These are phyloP conservation scores for Henckelia pumila DNA, from an alignment of 257 asterid genomes.

Conservation along the genomic window DNA sequence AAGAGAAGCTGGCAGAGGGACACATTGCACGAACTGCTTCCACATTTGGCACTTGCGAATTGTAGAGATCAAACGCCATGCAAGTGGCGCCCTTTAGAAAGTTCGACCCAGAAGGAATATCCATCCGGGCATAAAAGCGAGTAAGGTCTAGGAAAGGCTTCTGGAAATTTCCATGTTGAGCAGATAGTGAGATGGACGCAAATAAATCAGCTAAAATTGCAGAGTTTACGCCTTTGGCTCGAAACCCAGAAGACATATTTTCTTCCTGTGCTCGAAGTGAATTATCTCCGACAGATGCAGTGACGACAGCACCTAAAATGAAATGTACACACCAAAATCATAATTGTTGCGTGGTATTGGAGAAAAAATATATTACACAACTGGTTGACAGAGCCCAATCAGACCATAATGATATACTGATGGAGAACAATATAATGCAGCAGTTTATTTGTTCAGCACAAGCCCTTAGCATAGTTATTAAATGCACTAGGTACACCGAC, in stretches of 20 bases:
- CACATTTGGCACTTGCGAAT: conserved; percentile 41
- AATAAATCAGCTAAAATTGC: conserved; percentile 58
- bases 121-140: conserved; percentile 50
- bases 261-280: conserved; percentile 36
- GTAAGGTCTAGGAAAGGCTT: conserved; percentile 64
- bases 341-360: not conserved
- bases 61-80: conserved; percentile 52
- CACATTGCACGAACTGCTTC: conserved; percentile 54
- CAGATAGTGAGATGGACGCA: conserved; percentile 56
- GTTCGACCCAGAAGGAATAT: conserved; percentile 62
- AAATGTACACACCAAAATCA: conserved; percentile 1
- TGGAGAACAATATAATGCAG: conserved; percentile 2
- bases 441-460: not conserved
- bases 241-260: conserved; percentile 31
- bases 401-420: not conserved
- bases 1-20: conserved; percentile 61
- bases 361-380: conserved; percentile 1
- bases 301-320: conserved; percentile 52
- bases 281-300: conserved; percentile 56
- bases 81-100: conserved; percentile 50
- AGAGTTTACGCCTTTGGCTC: conserved; percentile 42
- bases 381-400: not conserved
- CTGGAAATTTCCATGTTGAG: conserved; percentile 76
- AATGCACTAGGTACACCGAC: not conserved
- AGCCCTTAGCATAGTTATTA: not conserved